Evolutionary conservation across 345 rosid genomes (phyloP).

Genomic region (Mangifera indica): DNA sequence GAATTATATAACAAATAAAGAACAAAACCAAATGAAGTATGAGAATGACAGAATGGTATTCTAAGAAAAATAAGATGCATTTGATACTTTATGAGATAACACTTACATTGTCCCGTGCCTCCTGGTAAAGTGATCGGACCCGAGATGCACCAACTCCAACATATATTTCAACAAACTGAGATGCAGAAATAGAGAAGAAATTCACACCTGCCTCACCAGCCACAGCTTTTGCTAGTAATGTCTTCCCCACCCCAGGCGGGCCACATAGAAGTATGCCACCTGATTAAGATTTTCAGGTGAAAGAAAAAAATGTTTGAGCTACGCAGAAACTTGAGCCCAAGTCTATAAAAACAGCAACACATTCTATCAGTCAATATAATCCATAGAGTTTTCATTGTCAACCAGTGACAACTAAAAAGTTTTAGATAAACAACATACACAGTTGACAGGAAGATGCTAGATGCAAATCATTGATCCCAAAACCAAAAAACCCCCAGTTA

Average conservation of each 20-base stretch:
- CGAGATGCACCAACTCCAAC: slow-evolving; percentile 98
- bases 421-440: neutral
- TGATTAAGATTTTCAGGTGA: slow-evolving; percentile 25
- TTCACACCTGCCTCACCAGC: slow-evolving; percentile 98
- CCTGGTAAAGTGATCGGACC: slow-evolving; percentile 88
- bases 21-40: neutral
- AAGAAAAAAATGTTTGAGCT: neutral
- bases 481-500: neutral
- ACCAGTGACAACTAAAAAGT: neutral
- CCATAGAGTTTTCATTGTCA: neutral
- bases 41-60: neutral
- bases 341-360: neutral
- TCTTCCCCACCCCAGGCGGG: slow-evolving; percentile 95
- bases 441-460: neutral
- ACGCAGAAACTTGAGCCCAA: neutral
- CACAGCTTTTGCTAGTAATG: slow-evolving; percentile 92
- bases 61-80: neutral
- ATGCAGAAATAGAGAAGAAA: slow-evolving; percentile 95
- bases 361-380: neutral
- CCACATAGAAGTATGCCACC: slow-evolving; percentile 98
- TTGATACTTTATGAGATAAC: slow-evolving; percentile 10
- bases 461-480: neutral
- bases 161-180: slow-evolving; percentile 95
- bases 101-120: slow-evolving; percentile 78
- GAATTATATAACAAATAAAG: neutral